phyloP scores from a whole-genome alignment of 495 filamentous ascomycete genomes.

The Neurospora africana region DNA sequence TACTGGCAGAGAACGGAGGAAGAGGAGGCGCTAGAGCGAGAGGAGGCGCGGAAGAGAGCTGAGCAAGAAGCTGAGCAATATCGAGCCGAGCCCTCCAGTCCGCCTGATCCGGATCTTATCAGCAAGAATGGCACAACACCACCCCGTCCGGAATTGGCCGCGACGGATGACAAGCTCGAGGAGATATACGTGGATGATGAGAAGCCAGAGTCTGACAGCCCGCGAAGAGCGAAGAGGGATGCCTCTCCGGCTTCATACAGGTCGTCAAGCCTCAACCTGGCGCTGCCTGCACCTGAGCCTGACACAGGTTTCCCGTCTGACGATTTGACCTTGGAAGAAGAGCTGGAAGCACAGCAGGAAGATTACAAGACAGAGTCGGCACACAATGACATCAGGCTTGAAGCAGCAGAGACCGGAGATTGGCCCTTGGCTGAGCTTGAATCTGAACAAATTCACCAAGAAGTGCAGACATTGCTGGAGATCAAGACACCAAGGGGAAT shows the following conservation, averaged over 20 bases:
- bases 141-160: neutral
- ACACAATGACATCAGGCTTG: neutral
- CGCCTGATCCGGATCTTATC: neutral
- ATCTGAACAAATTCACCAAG: neutral
- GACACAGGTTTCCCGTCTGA: neutral
- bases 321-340: neutral
- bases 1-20: slow-evolving; percentile 27
- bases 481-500: neutral
- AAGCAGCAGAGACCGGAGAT: neutral
- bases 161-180: neutral
- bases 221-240: neutral
- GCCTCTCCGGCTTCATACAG: neutral
- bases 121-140: neutral
- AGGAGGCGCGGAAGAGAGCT: slow-evolving; percentile 17
- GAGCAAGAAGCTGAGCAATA: slow-evolving; percentile 22
- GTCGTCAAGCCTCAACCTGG: neutral
- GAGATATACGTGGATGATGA: neutral
- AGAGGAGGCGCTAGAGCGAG: slow-evolving; percentile 21
- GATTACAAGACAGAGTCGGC: neutral
- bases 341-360: neutral
- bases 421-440: neutral
- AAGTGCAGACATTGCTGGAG: neutral
- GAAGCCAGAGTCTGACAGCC: neutral
- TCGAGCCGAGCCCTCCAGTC: slow-evolving; percentile 17
- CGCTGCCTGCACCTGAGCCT: neutral